These are phyloP conservation scores for Pezicula neosporulosa DNA, from an alignment of 2,329 filamentous ascomycete species.

Conservation along the genomic window DNA sequence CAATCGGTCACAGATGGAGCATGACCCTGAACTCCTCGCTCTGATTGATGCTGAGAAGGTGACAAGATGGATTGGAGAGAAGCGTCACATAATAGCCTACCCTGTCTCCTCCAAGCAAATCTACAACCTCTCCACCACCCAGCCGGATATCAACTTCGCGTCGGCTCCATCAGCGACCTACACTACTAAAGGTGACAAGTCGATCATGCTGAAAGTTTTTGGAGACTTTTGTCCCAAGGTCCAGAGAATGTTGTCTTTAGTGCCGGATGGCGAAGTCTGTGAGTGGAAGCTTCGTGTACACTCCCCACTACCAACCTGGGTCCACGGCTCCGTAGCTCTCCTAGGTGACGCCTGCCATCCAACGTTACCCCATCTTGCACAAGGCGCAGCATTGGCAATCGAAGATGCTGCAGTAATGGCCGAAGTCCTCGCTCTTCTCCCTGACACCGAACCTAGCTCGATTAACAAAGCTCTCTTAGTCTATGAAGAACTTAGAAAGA, in stretches of 20 bases:
- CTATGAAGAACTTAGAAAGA: slow-evolving; percentile 55
- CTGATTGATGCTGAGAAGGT: slow-evolving; percentile 66
- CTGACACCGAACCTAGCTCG: slow-evolving; percentile 30
- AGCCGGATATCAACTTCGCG: slow-evolving; percentile 59
- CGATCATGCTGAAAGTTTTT: slow-evolving; percentile 58
- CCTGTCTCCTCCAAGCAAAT: slow-evolving; percentile 64
- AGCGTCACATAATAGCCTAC: slow-evolving; percentile 75
- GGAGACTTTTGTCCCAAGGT: slow-evolving; percentile 58
- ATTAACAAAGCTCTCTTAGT: slow-evolving; percentile 48
- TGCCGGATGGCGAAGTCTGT: slow-evolving; percentile 59
- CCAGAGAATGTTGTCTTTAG: slow-evolving; percentile 54
- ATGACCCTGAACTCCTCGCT: slow-evolving; percentile 64
- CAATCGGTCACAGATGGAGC: slow-evolving; percentile 60
- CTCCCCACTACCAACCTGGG: slow-evolving; percentile 53
- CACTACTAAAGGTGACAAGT: slow-evolving; percentile 60
- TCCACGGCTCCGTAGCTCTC: slow-evolving; percentile 51
- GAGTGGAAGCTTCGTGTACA: slow-evolving; percentile 63
- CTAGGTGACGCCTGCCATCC: slow-evolving; percentile 66
- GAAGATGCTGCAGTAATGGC: slow-evolving; percentile 63
- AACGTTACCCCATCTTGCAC: slow-evolving; percentile 63
- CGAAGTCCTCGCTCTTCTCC: slow-evolving; percentile 43
- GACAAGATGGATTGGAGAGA: slow-evolving; percentile 73
- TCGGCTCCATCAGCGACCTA: slow-evolving; percentile 55
- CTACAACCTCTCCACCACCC: slow-evolving; percentile 61
- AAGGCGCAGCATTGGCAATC: slow-evolving; percentile 66